Evolutionary conservation across 2,329 filamentous ascomycete genomes (phyloP), one percentile per base, ranked within the genome.

Genomic region (Penicillium sp.): DNA sequence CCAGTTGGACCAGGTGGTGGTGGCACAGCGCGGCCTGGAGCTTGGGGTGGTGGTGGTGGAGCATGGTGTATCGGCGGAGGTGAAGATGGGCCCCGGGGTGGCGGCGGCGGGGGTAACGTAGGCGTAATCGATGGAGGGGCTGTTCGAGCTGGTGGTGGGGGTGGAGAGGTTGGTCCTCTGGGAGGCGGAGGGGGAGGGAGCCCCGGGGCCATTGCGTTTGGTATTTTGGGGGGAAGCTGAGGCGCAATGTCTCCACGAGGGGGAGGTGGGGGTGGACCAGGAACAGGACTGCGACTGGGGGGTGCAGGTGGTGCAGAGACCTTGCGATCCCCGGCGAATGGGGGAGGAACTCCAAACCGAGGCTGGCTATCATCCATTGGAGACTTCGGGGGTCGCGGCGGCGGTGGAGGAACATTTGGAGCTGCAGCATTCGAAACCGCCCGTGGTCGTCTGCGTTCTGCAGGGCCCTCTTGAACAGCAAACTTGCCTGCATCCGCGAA

Each of bases 401-500:
- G 88, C 37, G 88, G 87, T 24, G 87, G 84, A 27, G 88, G 88
- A 1, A 84, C 87, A 29, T 31, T 26, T 9, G 47, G 31, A 19
- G 37, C 53, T 13, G 47, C 42, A 24, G 45, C 53, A 31, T 37
- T 76, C 10, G 82, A 84, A 16, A 76, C 71, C 59, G 83, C 82
- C 63, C 81, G 72, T 57, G 77, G 72, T 68, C 81, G 74, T 69
- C 79, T 65, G 73, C 83, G 71, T 54, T 75, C 76, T 21, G 79
- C 64, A 56, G 76, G 80, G 24, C 73, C 74, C 55, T 80, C 78
- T 29, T 79, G 74, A 60, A 87, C 82, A 3, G 89, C 91, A 70
- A 86, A 95, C 75, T 91, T 96, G 37, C 95, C 95, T 56, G 95
- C 95, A 73, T 96, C 93, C 54, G 91, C 86, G 58, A 98, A 77